Percentiles rank a stretch among this genome's conserved stretches.
Evolutionary conservation across 352 stramenopile genomes (phyloP).

Genomic region (Phytophthora fragariae): DNA sequence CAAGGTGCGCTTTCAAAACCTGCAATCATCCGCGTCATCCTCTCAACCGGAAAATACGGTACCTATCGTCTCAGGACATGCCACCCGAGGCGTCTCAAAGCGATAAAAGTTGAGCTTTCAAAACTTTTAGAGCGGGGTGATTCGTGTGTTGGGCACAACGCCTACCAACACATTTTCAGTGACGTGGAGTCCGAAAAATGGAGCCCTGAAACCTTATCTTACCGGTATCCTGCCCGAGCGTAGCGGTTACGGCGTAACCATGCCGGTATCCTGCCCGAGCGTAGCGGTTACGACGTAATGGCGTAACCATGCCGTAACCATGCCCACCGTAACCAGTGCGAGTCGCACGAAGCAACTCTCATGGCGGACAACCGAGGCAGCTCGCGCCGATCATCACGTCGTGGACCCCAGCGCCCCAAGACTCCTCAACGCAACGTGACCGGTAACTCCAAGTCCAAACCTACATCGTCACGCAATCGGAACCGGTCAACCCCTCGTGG

Average conservation of each 20-base stretch:
- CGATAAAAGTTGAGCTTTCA: background rate
- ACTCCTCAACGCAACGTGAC: background rate
- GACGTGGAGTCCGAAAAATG: no score
- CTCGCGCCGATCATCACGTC: conserved; percentile 15
- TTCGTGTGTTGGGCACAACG: conserved; percentile 7
- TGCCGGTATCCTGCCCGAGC: no score
- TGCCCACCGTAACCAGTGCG: background rate
- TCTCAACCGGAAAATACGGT: background rate
- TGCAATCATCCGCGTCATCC: background rate
- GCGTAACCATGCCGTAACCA: no score
- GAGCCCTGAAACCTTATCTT: no score
- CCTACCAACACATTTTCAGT: background rate
- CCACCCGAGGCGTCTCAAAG: no score
- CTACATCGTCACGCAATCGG: conserved; percentile 1
- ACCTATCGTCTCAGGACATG: background rate
- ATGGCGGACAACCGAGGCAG: conserved; percentile 19
- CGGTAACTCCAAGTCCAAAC: conserved; percentile 1
- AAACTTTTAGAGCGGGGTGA: background rate
- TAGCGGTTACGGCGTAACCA: no score
- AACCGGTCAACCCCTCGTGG: conserved; percentile 7
- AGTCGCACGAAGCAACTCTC: conserved; percentile 12
- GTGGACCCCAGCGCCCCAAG: conserved; percentile 7
- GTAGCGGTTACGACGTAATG: no score
- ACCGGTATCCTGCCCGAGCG: no score
- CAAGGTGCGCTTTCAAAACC: background rate